Percentiles rank a stretch among this genome's conserved stretches.
Evolutionary conservation across 352 stramenopile species (phyloP).

Genomic region (Globisporangium sylvaticum): DNA sequence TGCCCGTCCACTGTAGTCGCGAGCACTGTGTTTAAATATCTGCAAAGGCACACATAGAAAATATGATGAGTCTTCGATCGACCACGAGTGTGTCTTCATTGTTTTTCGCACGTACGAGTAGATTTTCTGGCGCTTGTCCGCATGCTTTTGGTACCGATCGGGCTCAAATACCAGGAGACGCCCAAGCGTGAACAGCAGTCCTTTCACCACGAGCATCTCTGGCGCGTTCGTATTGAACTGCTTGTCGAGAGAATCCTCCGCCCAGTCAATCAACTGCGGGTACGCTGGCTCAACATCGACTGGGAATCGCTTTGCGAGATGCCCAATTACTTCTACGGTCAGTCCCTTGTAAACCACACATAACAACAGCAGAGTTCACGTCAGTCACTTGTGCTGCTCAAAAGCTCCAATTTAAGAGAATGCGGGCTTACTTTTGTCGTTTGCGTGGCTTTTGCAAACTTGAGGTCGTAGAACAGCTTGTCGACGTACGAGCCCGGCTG

Average conservation of each 20-base stretch:
- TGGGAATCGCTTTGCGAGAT: constrained; percentile 52
- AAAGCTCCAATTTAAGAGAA: not conserved
- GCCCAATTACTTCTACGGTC: constrained; percentile 61
- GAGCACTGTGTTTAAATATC: constrained; percentile 57
- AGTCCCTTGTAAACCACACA: constrained; percentile 27
- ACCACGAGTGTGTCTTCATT: not conserved
- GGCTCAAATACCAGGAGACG: constrained; percentile 49
- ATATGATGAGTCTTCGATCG: constrained; percentile 6
- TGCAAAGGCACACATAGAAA: constrained; percentile 12
- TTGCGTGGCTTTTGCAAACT: constrained; percentile 66
- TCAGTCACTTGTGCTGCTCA: not conserved
- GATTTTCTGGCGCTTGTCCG: constrained; percentile 43
- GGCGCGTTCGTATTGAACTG: constrained; percentile 61
- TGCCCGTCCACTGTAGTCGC: constrained; percentile 58
- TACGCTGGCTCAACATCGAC: constrained; percentile 26
- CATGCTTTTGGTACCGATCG: constrained; percentile 38
- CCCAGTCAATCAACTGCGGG: constrained; percentile 48
- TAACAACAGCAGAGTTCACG: not conserved
- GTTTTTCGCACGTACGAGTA: constrained; percentile 40
- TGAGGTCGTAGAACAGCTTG: constrained; percentile 75
- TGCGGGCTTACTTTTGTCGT: constrained; percentile 43
- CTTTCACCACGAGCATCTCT: constrained; percentile 76
- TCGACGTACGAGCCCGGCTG: constrained; percentile 51
- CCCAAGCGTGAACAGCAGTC: constrained; percentile 56
- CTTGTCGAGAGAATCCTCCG: constrained; percentile 67